These are phyloP conservation scores for Amanita muscaria DNA, from an alignment of 768 basidiomycete species.

Conservation along the genomic window DNA sequence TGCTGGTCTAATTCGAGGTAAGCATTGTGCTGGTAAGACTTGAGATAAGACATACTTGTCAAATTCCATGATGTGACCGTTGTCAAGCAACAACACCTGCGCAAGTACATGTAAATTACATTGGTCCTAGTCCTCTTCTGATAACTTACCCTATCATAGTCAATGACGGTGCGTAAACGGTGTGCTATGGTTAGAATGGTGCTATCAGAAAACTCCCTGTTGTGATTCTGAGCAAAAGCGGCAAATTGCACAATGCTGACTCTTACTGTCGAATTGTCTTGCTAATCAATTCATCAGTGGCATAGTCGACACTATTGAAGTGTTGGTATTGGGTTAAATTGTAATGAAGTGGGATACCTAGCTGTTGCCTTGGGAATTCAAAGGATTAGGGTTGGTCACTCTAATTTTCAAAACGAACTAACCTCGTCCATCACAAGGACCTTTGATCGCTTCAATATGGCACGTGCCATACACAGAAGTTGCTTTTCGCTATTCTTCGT, in stretches of 20 bases:
- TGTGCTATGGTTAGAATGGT: slow-evolving; percentile 86
- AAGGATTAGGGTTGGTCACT: neutral
- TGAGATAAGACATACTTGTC: slow-evolving; percentile 33
- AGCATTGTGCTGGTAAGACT: neutral
- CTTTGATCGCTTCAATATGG: slow-evolving; percentile 64
- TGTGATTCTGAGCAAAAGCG: neutral
- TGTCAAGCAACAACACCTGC: slow-evolving; percentile 70
- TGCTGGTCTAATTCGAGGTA: slow-evolving; percentile 32
- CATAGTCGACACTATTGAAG: slow-evolving; percentile 62
- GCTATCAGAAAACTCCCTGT: slow-evolving; percentile 69
- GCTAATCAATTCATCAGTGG: slow-evolving; percentile 80
- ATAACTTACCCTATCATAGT: slow-evolving; percentile 20
- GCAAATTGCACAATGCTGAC: slow-evolving; percentile 11
- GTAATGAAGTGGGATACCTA: slow-evolving; percentile 29
- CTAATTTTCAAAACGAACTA: slow-evolving; percentile 29
- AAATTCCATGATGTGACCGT: slow-evolving; percentile 73
- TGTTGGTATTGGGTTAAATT: neutral
- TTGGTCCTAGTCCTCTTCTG: neutral
- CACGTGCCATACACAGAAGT: slow-evolving; percentile 68
- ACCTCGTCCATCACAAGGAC: slow-evolving; percentile 76
- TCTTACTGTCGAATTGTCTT: slow-evolving; percentile 74
- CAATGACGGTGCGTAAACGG: slow-evolving; percentile 69
- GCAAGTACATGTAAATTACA: neutral
- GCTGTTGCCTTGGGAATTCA: slow-evolving; percentile 48
- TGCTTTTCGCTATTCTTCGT: slow-evolving; percentile 53